These are phyloP conservation scores for Kwoniella heveanensis DNA, from an alignment of 768 basidiomycete genomes.

Conservation along the genomic window DNA sequence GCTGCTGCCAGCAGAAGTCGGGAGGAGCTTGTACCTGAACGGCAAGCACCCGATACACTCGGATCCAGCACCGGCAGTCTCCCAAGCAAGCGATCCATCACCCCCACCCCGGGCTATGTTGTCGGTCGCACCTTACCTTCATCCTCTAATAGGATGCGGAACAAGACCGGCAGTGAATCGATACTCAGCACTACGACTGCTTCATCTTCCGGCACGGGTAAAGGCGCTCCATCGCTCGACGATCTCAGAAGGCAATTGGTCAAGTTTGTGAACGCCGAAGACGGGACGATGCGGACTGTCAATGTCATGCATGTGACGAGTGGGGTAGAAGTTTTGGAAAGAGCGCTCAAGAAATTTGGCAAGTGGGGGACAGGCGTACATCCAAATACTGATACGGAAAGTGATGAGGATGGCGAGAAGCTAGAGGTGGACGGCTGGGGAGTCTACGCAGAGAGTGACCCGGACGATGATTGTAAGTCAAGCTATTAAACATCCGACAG, in stretches of 20 bases:
- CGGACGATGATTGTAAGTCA: conserved; percentile 59
- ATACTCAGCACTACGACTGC: conserved; percentile 6
- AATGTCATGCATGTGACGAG: conserved; percentile 73
- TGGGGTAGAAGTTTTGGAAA: conserved; percentile 83
- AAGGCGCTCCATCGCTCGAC: conserved; percentile 63
- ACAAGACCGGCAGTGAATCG: conserved; percentile 10
- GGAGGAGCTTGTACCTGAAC: conserved; percentile 14
- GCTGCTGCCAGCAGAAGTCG: conserved; percentile 31
- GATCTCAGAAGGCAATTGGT: conserved; percentile 81
- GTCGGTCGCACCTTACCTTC: conserved; percentile 2
- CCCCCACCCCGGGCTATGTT: conserved; percentile 20
- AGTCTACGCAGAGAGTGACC: conserved; percentile 68
- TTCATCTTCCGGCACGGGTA: conserved; percentile 12
- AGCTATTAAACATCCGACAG: too few relatives aligned
- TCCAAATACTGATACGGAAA: conserved; percentile 61
- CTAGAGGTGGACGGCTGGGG: conserved; percentile 88
- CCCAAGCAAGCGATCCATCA: conserved; percentile 14
- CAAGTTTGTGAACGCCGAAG: conserved; percentile 83
- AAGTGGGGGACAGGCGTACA: conserved; percentile 61
- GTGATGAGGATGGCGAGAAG: conserved; percentile 66
- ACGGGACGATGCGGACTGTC: conserved; percentile 70
- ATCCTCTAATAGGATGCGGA: conserved; percentile 9
- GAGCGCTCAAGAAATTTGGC: conserved; percentile 85
- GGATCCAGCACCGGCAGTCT: conserved; percentile 16
- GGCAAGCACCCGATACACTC: conserved; percentile 14